Conservation (phyloP, 2,329 filamentous ascomycete genomes). For the Thelonectria discophora region DNA sequence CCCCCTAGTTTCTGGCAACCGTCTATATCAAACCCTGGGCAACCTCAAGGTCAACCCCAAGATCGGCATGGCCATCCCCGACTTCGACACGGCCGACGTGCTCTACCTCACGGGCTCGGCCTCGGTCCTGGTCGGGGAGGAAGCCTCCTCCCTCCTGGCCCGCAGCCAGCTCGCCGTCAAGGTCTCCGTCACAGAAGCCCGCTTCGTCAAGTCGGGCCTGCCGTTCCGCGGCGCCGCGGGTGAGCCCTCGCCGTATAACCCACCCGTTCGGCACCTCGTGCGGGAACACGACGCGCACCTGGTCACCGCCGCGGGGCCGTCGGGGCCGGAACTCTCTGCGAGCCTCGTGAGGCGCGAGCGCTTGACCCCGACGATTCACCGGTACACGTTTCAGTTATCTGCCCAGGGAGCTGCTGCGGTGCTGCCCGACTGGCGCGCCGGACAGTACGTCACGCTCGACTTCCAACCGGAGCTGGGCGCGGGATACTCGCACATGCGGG, state of each 20-base stretch:
- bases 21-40: slow-evolving; percentile 83
- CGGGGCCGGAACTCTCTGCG: slow-evolving; percentile 51
- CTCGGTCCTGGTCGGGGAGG: slow-evolving; percentile 70
- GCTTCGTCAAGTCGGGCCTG: slow-evolving; percentile 71
- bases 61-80: slow-evolving; percentile 76
- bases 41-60: slow-evolving; percentile 74
- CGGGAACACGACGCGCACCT: slow-evolving; percentile 57
- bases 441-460: slow-evolving; percentile 81
- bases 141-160: slow-evolving; percentile 70
- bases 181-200: slow-evolving; percentile 67
- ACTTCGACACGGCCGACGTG: slow-evolving; percentile 76
- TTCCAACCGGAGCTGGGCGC: slow-evolving; percentile 73
- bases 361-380: slow-evolving; percentile 72
- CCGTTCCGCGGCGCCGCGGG: slow-evolving; percentile 70
- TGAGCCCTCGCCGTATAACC: slow-evolving; percentile 81
- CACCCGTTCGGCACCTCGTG: slow-evolving; percentile 70
- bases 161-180: slow-evolving; percentile 77
- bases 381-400: slow-evolving; percentile 63
- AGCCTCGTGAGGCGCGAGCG: slow-evolving; percentile 65
- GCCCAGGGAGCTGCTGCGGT: slow-evolving; percentile 5
- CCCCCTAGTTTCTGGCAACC: slow-evolving; percentile 73
- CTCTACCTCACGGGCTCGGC: slow-evolving; percentile 78
- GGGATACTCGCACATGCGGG: slow-evolving; percentile 85
- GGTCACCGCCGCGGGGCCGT: slow-evolving; percentile 5
- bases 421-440: slow-evolving; percentile 64